A percentile compares a stretch with the other conserved stretches of the same genome.
Conservation (phyloP, 148 eudicot species). For the Nyssa sinensis region DNA sequence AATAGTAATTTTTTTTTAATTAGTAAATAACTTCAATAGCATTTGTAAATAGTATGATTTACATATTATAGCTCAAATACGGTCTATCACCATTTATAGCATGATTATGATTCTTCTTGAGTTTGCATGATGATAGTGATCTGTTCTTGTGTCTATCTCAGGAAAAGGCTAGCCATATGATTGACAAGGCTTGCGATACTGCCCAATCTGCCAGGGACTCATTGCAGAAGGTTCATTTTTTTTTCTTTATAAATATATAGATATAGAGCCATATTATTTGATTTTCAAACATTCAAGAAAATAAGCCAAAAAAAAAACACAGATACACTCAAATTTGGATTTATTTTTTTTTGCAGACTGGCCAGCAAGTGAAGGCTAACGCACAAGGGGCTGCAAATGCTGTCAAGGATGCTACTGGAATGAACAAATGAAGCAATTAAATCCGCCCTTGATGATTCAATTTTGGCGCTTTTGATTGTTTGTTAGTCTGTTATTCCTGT, state of each 20-base stretch:
- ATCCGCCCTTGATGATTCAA: background rate
- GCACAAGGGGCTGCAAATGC: slow-evolving; percentile 7
- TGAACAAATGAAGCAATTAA: slow-evolving; percentile 2
- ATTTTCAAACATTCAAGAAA: background rate
- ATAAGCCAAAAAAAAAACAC: background rate
- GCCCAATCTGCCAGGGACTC: slow-evolving; percentile 4
- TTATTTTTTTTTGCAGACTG: background rate
- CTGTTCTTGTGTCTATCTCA: background rate
- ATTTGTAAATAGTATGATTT: no score
- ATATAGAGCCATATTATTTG: background rate
- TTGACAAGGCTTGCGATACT: background rate
- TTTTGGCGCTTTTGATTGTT: background rate
- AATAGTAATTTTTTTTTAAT: no score
- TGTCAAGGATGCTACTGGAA: slow-evolving; percentile 7
- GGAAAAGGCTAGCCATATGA: background rate
- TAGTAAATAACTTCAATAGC: no score
- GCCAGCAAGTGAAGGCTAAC: slow-evolving; percentile 12
- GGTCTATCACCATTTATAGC: no score
- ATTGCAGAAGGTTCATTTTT: background rate
- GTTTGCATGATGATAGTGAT: background rate
- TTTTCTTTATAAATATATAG: background rate
- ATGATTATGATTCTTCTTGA: no score
- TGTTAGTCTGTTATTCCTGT: background rate
- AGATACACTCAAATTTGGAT: background rate
- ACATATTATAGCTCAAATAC: no score